A percentile compares a stretch with the other conserved stretches of the same genome.
These are phyloP conservation scores for Williopsis jadinii DNA, from an alignment of 1,139 yeast genomes.

Conservation along the genomic window DNA sequence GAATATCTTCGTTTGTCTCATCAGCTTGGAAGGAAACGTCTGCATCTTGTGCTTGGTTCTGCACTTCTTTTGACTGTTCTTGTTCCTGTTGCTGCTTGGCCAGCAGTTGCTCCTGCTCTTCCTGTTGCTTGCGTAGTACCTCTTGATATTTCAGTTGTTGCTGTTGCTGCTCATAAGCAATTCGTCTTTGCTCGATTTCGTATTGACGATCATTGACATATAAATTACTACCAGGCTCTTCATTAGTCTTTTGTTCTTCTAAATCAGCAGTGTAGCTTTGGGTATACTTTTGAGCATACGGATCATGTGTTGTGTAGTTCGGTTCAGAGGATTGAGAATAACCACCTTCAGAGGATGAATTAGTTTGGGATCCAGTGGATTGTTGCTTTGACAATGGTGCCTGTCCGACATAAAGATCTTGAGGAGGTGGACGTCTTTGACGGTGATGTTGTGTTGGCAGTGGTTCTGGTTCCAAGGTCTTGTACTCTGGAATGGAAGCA, in stretches of 20 bases:
- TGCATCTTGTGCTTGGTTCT: constrained; percentile 6
- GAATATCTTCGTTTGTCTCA: constrained; percentile 1
- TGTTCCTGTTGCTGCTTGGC: constrained; percentile 17
- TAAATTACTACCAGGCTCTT: neutral
- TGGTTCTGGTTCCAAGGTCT: constrained; percentile 1
- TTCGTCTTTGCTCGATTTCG: neutral
- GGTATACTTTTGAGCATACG: neutral
- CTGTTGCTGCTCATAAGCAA: neutral
- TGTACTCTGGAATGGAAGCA: constrained; percentile 2
- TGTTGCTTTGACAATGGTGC: constrained; percentile 10
- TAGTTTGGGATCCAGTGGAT: constrained; percentile 4
- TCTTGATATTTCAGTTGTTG: constrained; percentile 4
- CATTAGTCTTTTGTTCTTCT: too few species aligned
- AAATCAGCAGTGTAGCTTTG: too few species aligned
- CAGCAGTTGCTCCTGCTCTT: constrained; percentile 12
- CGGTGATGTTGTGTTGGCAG: constrained; percentile 12
- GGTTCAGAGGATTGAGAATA: constrained; percentile 2
- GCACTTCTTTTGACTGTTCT: constrained; percentile 13
- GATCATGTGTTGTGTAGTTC: neutral
- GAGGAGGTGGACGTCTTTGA: constrained; percentile 13
- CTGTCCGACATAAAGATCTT: constrained; percentile 4
- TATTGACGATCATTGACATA: constrained; percentile 3
- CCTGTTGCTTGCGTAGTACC: constrained; percentile 11
- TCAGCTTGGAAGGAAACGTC: constrained; percentile 17
- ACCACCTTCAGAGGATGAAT: constrained; percentile 3